Evolutionary conservation across 2,329 filamentous ascomycete genomes (phyloP).

Genomic region (Penicillium sp.): DNA sequence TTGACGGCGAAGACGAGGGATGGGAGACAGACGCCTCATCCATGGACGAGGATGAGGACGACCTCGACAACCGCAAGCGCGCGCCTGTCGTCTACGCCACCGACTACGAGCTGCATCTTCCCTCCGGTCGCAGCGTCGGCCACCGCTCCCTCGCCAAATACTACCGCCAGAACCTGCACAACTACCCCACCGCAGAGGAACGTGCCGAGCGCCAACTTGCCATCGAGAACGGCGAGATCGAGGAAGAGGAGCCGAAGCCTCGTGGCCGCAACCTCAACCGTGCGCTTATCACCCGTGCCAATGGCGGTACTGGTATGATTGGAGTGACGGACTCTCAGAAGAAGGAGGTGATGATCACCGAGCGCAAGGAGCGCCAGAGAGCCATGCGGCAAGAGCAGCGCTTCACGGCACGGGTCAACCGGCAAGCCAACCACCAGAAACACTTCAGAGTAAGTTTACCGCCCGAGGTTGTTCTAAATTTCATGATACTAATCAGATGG

Average conservation of each 20-base stretch:
- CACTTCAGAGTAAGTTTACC: too few species aligned
- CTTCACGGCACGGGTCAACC: too few species aligned
- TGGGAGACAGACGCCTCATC: conserved; percentile 97
- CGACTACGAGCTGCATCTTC: conserved; percentile 87
- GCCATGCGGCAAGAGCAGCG: too few species aligned
- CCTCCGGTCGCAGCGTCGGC: conserved; percentile 77
- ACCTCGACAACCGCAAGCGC: conserved; percentile 73
- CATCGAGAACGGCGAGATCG: conserved; percentile 44
- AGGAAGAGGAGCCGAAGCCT: conserved; percentile 41
- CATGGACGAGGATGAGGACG: conserved; percentile 73
- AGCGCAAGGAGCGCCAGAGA: conserved; percentile 61
- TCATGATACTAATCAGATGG: too few species aligned
- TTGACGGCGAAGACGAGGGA: conserved; percentile 54
- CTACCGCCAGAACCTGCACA: conserved; percentile 84
- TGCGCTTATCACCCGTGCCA: conserved; percentile 56
- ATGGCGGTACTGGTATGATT: conserved; percentile 66
- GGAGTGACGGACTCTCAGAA: conserved; percentile 65
- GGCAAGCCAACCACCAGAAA: too few species aligned
- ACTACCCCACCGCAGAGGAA: conserved; percentile 70
- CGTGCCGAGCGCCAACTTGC: conserved; percentile 57
- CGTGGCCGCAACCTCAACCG: conserved; percentile 38
- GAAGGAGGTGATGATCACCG: conserved; percentile 63
- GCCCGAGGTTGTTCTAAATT: too few species aligned
- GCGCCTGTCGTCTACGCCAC: conserved; percentile 72
- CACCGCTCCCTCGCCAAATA: conserved; percentile 81